A percentile compares a stretch with the other conserved stretches of the same genome.
Conservation (phyloP, 495 filamentous ascomycete species). For the Tuber calosporum region DNA sequence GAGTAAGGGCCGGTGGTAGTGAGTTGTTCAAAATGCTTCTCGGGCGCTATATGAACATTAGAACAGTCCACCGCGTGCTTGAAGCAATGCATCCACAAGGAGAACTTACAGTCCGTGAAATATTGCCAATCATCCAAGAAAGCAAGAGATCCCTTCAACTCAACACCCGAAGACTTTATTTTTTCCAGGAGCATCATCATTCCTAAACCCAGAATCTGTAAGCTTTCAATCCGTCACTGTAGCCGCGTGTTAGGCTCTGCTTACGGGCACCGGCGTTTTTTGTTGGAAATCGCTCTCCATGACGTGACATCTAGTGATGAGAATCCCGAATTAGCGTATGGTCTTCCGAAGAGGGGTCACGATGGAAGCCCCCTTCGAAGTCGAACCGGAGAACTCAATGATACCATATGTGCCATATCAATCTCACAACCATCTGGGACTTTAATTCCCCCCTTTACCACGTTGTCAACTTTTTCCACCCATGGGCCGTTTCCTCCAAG, state of each 20-base stretch:
- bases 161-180: slow-evolving; percentile 45
- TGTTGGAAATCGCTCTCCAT: slow-evolving; percentile 56
- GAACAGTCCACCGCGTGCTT: slow-evolving; percentile 21
- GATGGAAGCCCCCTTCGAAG: not conserved
- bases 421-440: slow-evolving; percentile 49
- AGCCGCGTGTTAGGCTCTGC: slow-evolving; percentile 28
- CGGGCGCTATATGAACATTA: slow-evolving; percentile 25
- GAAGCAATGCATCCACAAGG: not conserved
- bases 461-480: slow-evolving; percentile 50
- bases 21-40: slow-evolving; percentile 49
- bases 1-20: slow-evolving; percentile 56
- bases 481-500: slow-evolving; percentile 56
- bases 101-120: slow-evolving; percentile 45
- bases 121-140: slow-evolving; percentile 56
- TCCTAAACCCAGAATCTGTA: slow-evolving; percentile 40
- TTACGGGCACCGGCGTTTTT: slow-evolving; percentile 49
- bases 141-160: slow-evolving; percentile 48
- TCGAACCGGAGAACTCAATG: slow-evolving; percentile 10
- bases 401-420: slow-evolving; percentile 57
- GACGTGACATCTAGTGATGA: slow-evolving; percentile 51
- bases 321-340: slow-evolving; percentile 4
- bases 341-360: not conserved
- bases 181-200: slow-evolving; percentile 49
- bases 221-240: slow-evolving; percentile 1
- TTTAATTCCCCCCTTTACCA: slow-evolving; percentile 45